Evolutionary conservation across 805 yeast species (phyloP).

Genomic region (Teunomyces panamensis): DNA sequence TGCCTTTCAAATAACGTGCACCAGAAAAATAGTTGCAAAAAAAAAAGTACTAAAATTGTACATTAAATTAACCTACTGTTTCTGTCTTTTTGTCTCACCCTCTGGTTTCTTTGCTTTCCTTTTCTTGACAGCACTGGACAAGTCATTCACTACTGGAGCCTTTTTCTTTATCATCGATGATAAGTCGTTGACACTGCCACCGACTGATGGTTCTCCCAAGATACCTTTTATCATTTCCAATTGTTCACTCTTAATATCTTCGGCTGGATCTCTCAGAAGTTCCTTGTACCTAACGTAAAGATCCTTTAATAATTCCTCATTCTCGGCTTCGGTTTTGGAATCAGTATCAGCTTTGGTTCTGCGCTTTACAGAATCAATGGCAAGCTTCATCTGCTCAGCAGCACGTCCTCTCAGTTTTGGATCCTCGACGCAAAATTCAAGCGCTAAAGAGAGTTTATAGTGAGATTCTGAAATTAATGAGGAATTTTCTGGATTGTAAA

Average conservation of each 20-base stretch:
- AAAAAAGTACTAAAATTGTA: neutral
- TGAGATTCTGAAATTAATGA: constrained; percentile 72
- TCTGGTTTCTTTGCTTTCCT: constrained; percentile 15
- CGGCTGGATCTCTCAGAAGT: constrained; percentile 49
- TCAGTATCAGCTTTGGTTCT: constrained; percentile 41
- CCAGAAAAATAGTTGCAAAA: neutral
- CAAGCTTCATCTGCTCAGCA: constrained; percentile 50
- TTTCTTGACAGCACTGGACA: constrained; percentile 50
- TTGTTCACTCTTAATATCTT: constrained; percentile 48
- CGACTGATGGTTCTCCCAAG: constrained; percentile 44
- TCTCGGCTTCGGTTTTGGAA: constrained; percentile 41
- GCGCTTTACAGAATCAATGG: constrained; percentile 43
- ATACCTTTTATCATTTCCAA: constrained; percentile 55
- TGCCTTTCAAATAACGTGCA: constrained; percentile 1
- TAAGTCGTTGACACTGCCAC: constrained; percentile 50
- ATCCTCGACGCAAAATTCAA: constrained; percentile 65
- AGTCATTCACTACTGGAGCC: constrained; percentile 11
- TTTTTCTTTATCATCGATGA: constrained; percentile 61
- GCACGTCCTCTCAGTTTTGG: constrained; percentile 48
- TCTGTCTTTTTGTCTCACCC: neutral
- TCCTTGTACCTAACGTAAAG: constrained; percentile 56
- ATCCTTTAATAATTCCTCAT: constrained; percentile 51
- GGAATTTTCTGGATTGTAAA: constrained; percentile 49
- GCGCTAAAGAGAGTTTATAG: constrained; percentile 75
- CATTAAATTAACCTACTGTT: neutral